Conservation (phyloP, 2,329 filamentous ascomycete species). For the Diaporthe nobilis region DNA sequence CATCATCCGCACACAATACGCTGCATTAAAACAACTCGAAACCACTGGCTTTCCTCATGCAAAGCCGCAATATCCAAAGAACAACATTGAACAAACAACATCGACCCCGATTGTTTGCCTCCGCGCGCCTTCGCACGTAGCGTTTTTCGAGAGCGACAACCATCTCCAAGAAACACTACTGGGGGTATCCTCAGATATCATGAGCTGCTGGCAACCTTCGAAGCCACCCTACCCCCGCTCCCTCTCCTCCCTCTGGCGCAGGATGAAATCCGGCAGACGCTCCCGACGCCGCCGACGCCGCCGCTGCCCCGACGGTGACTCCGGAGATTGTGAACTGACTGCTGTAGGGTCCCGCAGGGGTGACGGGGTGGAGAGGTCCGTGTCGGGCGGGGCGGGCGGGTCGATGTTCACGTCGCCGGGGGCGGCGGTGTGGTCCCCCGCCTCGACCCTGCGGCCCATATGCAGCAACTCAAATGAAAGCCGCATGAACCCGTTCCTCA, state of each 20-base stretch:
- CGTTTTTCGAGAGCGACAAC: neutral
- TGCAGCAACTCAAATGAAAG: fast-evolving
- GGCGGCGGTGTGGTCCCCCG: neutral
- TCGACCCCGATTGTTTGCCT: neutral
- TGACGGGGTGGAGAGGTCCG: neutral
- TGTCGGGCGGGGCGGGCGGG: neutral
- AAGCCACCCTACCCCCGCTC: neutral
- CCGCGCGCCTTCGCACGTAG: too few relatives aligned
- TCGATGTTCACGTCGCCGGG: neutral
- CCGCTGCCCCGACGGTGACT: too few relatives aligned
- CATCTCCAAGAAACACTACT: neutral
- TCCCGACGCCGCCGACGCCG: too few relatives aligned
- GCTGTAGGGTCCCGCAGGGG: neutral
- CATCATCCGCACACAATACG: neutral
- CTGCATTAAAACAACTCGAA: neutral
- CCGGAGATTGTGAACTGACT: too few relatives aligned
- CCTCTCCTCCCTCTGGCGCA: neutral
- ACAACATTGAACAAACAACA: neutral
- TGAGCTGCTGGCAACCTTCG: neutral
- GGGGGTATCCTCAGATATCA: neutral
- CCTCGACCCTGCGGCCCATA: constrained; percentile 15
- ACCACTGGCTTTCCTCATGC: neutral
- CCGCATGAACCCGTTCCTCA: neutral
- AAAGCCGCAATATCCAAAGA: neutral
- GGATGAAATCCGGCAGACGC: too few relatives aligned